phyloP scores from a whole-genome alignment of 169 alveolate genomes.

The Besnoitia besnoiti region DNA sequence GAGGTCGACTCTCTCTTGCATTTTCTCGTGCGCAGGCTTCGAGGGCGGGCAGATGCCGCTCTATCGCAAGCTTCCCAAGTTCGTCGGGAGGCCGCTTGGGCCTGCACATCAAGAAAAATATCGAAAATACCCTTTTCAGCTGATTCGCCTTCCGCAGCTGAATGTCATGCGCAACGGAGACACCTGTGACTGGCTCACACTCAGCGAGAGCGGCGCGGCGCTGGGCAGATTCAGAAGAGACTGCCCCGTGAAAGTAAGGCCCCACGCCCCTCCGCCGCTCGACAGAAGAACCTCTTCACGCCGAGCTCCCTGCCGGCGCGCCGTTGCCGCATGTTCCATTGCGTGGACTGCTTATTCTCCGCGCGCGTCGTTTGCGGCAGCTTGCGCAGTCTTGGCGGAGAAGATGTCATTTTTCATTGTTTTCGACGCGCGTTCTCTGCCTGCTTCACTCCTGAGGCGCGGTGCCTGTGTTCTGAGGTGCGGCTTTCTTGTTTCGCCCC shows the following conservation, averaged over 20 bases:
- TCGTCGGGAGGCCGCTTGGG: conserved; percentile 65
- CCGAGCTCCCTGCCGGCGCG: no score
- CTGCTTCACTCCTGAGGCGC: no score
- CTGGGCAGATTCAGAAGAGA: conserved; percentile 48
- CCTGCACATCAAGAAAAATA: conserved; percentile 37
- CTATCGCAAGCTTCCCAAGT: conserved; percentile 62
- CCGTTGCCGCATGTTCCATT: no score
- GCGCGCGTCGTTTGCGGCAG: no score
- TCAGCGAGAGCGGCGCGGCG: conserved; percentile 16
- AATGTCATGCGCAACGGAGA: conserved; percentile 20
- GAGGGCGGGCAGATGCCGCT: conserved; percentile 69
- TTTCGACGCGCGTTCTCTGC: no score
- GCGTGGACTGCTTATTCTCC: no score
- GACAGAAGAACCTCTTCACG: background rate
- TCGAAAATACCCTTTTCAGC: conserved; percentile 19
- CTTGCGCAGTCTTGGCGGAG: no score
- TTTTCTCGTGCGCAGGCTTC: conserved; percentile 41
- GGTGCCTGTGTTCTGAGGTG: no score
- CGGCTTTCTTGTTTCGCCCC: no score
- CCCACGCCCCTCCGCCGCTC: background rate
- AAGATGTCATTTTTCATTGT: no score
- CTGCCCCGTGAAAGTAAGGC: conserved; percentile 58
- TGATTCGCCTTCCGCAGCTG: conserved; percentile 49
- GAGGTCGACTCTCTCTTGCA: background rate
- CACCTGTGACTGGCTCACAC: conserved; percentile 46